Evolutionary conservation across 768 basidiomycete species (phyloP).

Genomic region (Suillus occidentalis): DNA sequence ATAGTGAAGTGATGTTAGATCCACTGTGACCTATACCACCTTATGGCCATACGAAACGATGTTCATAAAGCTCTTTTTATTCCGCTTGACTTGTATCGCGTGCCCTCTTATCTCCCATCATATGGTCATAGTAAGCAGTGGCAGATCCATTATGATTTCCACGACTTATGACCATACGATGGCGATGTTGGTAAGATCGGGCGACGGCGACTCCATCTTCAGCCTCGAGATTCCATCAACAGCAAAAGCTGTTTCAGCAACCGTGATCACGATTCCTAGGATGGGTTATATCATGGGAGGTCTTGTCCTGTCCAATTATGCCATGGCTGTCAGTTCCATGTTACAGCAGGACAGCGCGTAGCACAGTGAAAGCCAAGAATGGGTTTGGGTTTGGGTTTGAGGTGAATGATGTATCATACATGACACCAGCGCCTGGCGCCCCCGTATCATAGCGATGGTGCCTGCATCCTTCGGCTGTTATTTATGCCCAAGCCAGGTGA

Average conservation of each 20-base stretch:
- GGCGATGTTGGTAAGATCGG: background rate
- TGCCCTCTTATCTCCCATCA: background rate
- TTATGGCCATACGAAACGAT: background rate
- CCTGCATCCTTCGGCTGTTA: background rate
- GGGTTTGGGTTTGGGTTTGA: background rate
- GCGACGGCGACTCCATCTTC: background rate
- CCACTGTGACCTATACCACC: background rate
- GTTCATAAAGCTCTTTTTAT: background rate
- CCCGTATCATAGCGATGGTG: background rate
- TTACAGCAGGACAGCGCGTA: background rate
- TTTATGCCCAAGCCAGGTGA: background rate
- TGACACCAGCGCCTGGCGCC: background rate
- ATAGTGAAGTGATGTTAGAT: too few relatives aligned
- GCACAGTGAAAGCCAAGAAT: background rate
- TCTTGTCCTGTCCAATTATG: background rate
- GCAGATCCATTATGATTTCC: background rate
- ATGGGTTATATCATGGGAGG: background rate
- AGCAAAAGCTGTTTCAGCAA: background rate
- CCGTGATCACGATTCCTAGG: background rate
- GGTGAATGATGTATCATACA: background rate
- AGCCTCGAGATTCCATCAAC: background rate
- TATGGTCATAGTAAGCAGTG: background rate
- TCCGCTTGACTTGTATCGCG: background rate
- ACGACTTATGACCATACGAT: background rate
- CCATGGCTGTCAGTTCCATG: background rate